Percentiles rank a stretch among this genome's conserved stretches.
Conservation (phyloP, 2,329 filamentous ascomycete species). For the Botrytis elliptica region DNA sequence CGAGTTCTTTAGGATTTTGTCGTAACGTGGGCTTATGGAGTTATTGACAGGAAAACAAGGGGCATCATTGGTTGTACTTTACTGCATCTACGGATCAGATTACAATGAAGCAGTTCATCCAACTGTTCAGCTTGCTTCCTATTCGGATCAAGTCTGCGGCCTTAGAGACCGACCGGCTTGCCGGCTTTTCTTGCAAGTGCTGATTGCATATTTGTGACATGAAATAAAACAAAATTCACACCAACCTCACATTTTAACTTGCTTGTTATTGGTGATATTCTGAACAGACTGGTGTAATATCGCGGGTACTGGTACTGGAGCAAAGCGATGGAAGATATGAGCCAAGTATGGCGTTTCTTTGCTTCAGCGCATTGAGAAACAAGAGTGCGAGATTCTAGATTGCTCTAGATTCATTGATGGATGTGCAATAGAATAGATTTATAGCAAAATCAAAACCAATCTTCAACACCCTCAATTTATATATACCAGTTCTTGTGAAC, state of each 20-base stretch:
- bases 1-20: slow-evolving; percentile 19
- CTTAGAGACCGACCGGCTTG: slow-evolving; percentile 73
- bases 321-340: background rate
- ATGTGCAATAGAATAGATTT: background rate
- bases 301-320: background rate
- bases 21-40: slow-evolving; percentile 33
- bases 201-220: slow-evolving; percentile 16
- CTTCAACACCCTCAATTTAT: background rate
- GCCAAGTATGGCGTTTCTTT: background rate
- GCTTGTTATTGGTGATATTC: background rate
- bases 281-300: background rate
- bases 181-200: slow-evolving; percentile 52
- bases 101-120: slow-evolving; percentile 46
- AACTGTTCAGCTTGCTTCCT: slow-evolving; percentile 48
- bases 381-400: background rate
- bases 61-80: slow-evolving; percentile 36
- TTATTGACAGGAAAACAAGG: slow-evolving; percentile 31
- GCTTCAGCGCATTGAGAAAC: background rate
- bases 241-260: background rate
- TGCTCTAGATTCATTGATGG: background rate
- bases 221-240: slow-evolving; percentile 10
- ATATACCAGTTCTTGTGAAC: background rate
- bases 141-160: slow-evolving; percentile 60
- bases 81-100: slow-evolving; percentile 38
- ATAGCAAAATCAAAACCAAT: background rate